Evolutionary conservation across 2,329 filamentous ascomycete species (phyloP).

Genomic region (Aureobasidium uvarum): DNA sequence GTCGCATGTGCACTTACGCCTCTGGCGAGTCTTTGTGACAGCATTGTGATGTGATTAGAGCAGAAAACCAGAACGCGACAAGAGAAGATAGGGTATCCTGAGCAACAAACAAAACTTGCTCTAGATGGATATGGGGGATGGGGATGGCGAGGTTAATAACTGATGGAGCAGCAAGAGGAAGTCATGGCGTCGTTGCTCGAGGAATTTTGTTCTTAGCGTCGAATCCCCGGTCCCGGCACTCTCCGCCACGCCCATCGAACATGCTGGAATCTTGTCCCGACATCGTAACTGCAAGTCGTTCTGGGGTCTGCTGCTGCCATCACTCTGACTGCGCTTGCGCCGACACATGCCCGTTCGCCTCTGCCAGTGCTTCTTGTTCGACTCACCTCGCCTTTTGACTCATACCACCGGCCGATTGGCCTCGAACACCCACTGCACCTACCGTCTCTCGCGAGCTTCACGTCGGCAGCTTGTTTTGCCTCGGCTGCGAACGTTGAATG

Average conservation of each 20-base stretch:
- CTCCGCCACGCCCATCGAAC: conserved; percentile 22
- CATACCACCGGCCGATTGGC: background rate
- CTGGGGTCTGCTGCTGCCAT: background rate
- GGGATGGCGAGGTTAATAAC: conserved; percentile 24
- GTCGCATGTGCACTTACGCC: conserved; percentile 35
- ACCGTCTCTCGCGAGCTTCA: background rate
- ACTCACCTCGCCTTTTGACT: background rate
- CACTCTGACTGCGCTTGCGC: background rate
- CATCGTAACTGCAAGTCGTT: background rate
- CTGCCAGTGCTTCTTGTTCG: conserved; percentile 9
- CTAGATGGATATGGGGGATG: conserved; percentile 7
- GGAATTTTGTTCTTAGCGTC: conserved; percentile 25
- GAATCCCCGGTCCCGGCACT: conserved; percentile 9
- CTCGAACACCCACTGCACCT: background rate
- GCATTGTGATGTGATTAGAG: conserved; percentile 33
- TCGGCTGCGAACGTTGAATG: background rate
- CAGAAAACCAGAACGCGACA: conserved; percentile 25
- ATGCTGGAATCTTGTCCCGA: conserved; percentile 18
- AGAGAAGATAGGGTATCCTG: conserved; percentile 21
- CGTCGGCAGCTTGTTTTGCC: background rate
- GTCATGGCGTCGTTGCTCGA: conserved; percentile 25
- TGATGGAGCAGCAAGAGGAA: conserved; percentile 22
- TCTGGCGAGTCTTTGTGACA: conserved; percentile 39
- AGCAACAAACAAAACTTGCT: conserved; percentile 23
- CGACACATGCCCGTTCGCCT: conserved; percentile 17